A percentile compares a stretch with the other conserved stretches of the same genome.
These are phyloP conservation scores for Blastobotrys muscicola DNA, from an alignment of 805 yeast genomes.

Conservation along the genomic window DNA sequence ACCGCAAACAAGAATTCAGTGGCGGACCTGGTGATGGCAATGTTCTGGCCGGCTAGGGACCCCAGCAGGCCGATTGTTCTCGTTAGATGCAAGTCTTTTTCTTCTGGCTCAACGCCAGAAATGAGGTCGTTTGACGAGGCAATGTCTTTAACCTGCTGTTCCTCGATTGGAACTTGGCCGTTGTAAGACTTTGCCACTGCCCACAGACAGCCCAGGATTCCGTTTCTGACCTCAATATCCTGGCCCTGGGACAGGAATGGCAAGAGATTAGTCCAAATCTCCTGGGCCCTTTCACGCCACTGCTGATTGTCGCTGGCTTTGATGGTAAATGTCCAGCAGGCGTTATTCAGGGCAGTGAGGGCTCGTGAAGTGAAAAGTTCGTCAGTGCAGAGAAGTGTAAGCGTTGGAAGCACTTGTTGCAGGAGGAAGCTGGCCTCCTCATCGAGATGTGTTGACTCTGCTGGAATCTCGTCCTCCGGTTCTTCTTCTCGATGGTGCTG, in stretches of 20 bases:
- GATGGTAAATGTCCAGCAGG: slow-evolving; percentile 46
- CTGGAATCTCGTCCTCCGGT: slow-evolving; percentile 5
- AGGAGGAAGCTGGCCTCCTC: too few relatives aligned
- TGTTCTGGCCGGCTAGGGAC: slow-evolving; percentile 10
- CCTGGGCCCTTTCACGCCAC: slow-evolving; percentile 30
- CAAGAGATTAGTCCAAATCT: slow-evolving; percentile 20
- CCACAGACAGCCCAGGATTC: slow-evolving; percentile 37
- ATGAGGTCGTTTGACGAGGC: not conserved
- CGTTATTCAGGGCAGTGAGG: slow-evolving; percentile 61
- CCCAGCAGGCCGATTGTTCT: slow-evolving; percentile 43
- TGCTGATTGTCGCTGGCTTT: slow-evolving; percentile 23
- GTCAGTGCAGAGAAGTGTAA: slow-evolving; percentile 26
- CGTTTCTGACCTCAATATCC: slow-evolving; percentile 22
- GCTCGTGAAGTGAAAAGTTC: slow-evolving; percentile 46
- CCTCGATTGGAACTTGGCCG: slow-evolving; percentile 13
- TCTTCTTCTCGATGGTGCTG: slow-evolving; percentile 1
- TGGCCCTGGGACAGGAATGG: slow-evolving; percentile 14
- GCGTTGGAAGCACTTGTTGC: slow-evolving; percentile 8
- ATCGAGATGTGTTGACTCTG: too few relatives aligned
- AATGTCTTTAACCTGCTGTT: not conserved
- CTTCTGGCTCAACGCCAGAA: not conserved
- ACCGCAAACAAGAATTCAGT: slow-evolving; percentile 36
- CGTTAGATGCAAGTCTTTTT: not conserved
- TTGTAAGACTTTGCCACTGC: slow-evolving; percentile 30
- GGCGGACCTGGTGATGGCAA: slow-evolving; percentile 37